Evolutionary conservation across 2,329 filamentous ascomycete species (phyloP).

Genomic region (Pseudonectria buxi): DNA sequence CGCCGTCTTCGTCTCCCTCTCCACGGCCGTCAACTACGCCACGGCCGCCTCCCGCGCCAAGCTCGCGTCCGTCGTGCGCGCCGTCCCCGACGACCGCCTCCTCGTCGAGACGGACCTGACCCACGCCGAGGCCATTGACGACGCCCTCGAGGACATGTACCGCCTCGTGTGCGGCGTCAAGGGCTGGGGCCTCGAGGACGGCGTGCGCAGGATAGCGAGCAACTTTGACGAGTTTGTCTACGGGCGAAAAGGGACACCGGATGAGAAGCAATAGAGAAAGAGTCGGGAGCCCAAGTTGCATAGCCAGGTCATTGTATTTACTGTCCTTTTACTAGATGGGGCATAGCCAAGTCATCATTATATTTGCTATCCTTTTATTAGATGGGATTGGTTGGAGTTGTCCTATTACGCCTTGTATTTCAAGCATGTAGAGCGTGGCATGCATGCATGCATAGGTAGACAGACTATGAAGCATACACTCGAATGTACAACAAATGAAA

Average conservation of each 20-base stretch:
- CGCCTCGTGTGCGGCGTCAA: slow-evolving; percentile 71
- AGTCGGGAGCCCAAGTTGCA: too few relatives aligned
- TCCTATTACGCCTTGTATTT: too few relatives aligned
- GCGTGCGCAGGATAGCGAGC: slow-evolving; percentile 56
- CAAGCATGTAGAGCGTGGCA: too few relatives aligned
- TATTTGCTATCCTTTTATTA: too few relatives aligned
- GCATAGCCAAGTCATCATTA: too few relatives aligned
- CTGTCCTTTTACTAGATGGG: too few relatives aligned
- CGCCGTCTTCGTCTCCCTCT: slow-evolving; percentile 83
- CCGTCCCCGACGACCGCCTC: slow-evolving; percentile 69
- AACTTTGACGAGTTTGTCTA: slow-evolving; percentile 79
- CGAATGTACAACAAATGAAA: too few relatives aligned
- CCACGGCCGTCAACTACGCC: slow-evolving; percentile 70
- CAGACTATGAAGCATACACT: too few relatives aligned
- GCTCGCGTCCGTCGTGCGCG: slow-evolving; percentile 60
- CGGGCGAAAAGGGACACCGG: slow-evolving; percentile 34
- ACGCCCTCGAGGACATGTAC: slow-evolving; percentile 65
- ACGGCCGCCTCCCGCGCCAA: slow-evolving; percentile 37
- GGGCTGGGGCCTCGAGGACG: slow-evolving; percentile 68
- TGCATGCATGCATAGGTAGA: too few relatives aligned
- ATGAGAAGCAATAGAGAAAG: slow-evolving; percentile 3
- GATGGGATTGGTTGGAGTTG: too few relatives aligned
- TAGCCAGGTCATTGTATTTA: too few relatives aligned
- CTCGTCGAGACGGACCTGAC: slow-evolving; percentile 83
- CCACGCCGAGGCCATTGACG: slow-evolving; percentile 77